phyloP scores from a whole-genome alignment of 2,329 filamentous ascomycete species.

The Fusarium sp. region DNA sequence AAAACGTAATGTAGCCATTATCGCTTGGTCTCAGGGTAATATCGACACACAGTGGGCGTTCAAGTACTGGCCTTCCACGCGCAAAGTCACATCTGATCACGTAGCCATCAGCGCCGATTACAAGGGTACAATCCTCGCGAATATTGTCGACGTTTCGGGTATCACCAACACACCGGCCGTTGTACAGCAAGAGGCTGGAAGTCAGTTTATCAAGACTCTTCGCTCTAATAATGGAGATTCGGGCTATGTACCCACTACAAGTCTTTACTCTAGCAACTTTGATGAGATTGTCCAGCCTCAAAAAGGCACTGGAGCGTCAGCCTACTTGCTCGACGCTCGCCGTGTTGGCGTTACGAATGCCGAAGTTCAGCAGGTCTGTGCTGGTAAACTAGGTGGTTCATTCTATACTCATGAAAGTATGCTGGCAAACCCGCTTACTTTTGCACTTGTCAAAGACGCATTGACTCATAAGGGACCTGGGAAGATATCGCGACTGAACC shows the following conservation, averaged over 20 bases:
- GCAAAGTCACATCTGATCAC: conserved; percentile 9
- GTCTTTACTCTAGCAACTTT: conserved; percentile 17
- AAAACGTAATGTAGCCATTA: not conserved
- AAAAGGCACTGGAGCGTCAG: not conserved
- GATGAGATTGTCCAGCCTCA: conserved; percentile 24
- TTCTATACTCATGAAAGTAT: conserved; percentile 25
- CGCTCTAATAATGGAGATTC: conserved; percentile 15
- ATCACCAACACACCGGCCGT: conserved; percentile 17
- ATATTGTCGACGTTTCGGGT: not conserved
- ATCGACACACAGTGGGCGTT: conserved; percentile 22
- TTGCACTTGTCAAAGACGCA: conserved; percentile 15
- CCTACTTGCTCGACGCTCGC: conserved; percentile 7
- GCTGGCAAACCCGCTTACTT: conserved; percentile 5
- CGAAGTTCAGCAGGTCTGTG: conserved; percentile 7
- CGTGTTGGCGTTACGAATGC: conserved; percentile 5
- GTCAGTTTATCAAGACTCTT: conserved; percentile 9
- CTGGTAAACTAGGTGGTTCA: conserved; percentile 5
- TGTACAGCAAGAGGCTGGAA: conserved; percentile 13
- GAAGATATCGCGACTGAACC: not conserved
- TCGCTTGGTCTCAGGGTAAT: conserved; percentile 24
- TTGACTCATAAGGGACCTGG: conserved; percentile 5
- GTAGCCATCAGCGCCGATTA: conserved; percentile 22
- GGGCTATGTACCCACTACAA: conserved; percentile 12
- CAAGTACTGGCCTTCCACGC: conserved; percentile 29
- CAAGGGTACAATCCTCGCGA: conserved; percentile 14